Evolutionary conservation across 2,329 filamentous ascomycete genomes (phyloP).

Genomic region (Apiospora pterosperma): DNA sequence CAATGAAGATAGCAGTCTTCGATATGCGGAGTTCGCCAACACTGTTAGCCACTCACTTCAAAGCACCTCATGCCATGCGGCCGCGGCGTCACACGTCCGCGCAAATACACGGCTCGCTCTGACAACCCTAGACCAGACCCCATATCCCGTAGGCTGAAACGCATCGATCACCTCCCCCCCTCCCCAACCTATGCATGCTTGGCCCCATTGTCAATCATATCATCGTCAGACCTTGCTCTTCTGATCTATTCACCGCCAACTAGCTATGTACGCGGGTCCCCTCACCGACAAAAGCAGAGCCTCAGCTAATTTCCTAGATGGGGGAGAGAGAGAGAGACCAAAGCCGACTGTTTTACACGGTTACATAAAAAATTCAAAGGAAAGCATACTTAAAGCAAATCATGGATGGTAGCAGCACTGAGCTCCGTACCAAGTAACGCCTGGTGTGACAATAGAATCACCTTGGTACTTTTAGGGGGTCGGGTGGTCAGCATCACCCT

Average conservation of each 20-base stretch:
- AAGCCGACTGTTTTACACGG: not conserved
- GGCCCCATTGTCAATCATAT: not conserved
- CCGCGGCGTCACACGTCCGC: not conserved
- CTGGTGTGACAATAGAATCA: not conserved
- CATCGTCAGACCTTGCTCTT: not conserved
- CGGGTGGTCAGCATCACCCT: not conserved
- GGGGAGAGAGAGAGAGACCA: not conserved
- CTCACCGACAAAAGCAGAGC: not conserved
- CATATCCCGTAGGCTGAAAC: not conserved
- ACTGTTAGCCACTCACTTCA: not conserved
- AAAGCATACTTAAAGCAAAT: not conserved
- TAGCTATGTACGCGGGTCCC: not conserved
- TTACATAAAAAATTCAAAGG: not conserved
- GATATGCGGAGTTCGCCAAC: not conserved
- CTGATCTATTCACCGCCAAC: not conserved
- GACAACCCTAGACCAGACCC: not conserved
- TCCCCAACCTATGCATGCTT: not conserved
- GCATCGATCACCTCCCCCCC: not conserved
- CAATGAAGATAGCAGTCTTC: not conserved
- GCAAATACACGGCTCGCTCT: not conserved
- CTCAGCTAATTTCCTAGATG: not conserved
- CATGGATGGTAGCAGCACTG: not conserved
- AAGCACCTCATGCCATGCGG: not conserved
- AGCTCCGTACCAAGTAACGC: not conserved
- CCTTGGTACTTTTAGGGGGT: not conserved